phyloP scores from a whole-genome alignment of 805 yeast species.

The Zygoascus tannicola region DNA sequence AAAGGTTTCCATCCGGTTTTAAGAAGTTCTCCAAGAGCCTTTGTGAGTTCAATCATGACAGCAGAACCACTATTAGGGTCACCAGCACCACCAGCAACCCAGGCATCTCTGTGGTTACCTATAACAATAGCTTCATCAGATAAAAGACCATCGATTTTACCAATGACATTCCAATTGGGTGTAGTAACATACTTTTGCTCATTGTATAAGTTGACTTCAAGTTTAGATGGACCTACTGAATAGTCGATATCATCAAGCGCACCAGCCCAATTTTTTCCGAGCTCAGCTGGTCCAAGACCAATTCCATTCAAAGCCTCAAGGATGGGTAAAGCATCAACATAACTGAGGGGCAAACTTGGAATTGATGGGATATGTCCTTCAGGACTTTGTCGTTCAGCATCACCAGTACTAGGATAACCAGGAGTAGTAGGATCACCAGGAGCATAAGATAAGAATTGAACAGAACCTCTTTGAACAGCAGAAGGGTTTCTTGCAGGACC shows the following conservation, averaged over 20 bases:
- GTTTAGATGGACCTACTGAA: slow-evolving; percentile 42
- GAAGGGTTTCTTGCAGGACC: slow-evolving; percentile 76
- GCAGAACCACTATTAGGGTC: slow-evolving; percentile 76
- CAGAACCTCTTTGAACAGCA: slow-evolving; percentile 69
- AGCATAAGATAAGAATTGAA: slow-evolving; percentile 45
- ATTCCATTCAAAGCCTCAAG: slow-evolving; percentile 47
- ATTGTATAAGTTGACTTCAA: slow-evolving; percentile 45
- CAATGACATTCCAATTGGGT: slow-evolving; percentile 57
- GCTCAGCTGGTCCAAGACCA: slow-evolving; percentile 36
- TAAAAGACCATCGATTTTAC: slow-evolving; percentile 45
- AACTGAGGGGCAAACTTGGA: slow-evolving; percentile 64
- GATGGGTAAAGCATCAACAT: slow-evolving; percentile 53
- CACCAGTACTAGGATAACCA: slow-evolving; percentile 49
- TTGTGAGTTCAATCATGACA: slow-evolving; percentile 50
- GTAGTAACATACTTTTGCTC: slow-evolving; percentile 53
- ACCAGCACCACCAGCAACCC: slow-evolving; percentile 72
- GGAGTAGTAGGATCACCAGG: slow-evolving; percentile 83
- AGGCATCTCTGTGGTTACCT: slow-evolving; percentile 75
- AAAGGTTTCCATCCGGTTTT: slow-evolving; percentile 62
- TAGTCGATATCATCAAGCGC: slow-evolving; percentile 37
- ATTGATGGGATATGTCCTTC: slow-evolving; percentile 46
- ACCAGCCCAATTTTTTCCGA: slow-evolving; percentile 41
- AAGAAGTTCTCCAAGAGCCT: slow-evolving; percentile 44
- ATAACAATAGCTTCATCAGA: slow-evolving; percentile 48
- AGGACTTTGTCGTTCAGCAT: slow-evolving; percentile 43